Evolutionary conservation across 208 protist species (phyloP).

Genomic region (Naegleria lovaniensis): DNA sequence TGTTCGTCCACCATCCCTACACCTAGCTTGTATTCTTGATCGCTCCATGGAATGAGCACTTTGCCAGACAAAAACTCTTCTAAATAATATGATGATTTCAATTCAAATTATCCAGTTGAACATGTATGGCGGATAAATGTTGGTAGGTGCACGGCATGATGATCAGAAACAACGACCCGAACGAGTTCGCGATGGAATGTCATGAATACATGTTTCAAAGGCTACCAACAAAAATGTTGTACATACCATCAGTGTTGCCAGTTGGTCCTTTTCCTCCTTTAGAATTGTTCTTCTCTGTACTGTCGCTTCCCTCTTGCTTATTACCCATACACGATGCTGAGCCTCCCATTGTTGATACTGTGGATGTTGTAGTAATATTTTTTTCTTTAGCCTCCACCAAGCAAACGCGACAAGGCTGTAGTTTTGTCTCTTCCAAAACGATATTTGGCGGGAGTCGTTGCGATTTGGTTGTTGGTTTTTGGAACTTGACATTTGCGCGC

Average conservation of each 20-base stretch:
- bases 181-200: too few species aligned
- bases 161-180: too few species aligned
- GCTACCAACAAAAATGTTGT: background rate
- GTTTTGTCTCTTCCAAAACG: too few species aligned
- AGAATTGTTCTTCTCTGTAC: background rate
- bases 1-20: background rate
- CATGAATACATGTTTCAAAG: background rate
- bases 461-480: too few species aligned
- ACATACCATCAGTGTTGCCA: background rate
- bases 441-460: too few species aligned
- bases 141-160: too few species aligned
- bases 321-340: background rate
- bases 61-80: background rate
- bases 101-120: too few species aligned
- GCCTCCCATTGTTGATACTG: background rate
- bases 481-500: too few species aligned
- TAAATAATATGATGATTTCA: too few species aligned
- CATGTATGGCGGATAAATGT: too few species aligned
- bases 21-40: background rate
- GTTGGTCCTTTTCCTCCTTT: background rate
- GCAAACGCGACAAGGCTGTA: too few species aligned
- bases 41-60: background rate
- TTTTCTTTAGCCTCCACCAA: too few species aligned
- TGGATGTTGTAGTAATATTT: background rate
- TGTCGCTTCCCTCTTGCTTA: background rate